phyloP scores from a whole-genome alignment of 2,329 filamentous ascomycete genomes.

The Aspergillus fijiensis region DNA sequence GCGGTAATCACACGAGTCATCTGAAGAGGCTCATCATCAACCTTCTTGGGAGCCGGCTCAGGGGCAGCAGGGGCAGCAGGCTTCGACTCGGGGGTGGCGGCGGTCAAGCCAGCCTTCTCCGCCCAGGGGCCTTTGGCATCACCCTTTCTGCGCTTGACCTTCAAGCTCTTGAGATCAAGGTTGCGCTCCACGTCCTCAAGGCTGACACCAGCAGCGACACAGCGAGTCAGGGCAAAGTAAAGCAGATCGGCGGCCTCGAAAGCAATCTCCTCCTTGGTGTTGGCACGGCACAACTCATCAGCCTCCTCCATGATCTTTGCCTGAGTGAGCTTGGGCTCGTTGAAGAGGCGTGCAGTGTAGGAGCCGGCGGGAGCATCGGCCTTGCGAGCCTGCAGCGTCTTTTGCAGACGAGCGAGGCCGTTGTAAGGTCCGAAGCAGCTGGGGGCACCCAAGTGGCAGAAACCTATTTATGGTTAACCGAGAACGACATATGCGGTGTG shows the following conservation, averaged over 20 bases:
- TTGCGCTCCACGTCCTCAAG: constrained; percentile 88
- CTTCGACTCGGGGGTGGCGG: constrained; percentile 44
- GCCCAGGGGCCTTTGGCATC: constrained; percentile 94
- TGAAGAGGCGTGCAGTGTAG: constrained; percentile 91
- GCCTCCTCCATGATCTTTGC: constrained; percentile 99
- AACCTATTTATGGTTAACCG: constrained; percentile 51
- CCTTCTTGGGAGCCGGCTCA: constrained; percentile 13
- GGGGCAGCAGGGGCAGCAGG: constrained; percentile 51
- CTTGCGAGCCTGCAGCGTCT: constrained; percentile 81
- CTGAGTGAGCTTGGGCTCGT: constrained; percentile 80
- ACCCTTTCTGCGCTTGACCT: constrained; percentile 88
- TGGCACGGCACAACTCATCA: constrained; percentile 87
- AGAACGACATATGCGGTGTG: not conserved
- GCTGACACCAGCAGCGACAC: constrained; percentile 77
- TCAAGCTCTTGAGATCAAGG: constrained; percentile 89
- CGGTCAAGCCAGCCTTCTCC: constrained; percentile 72
- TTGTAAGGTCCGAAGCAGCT: constrained; percentile 86
- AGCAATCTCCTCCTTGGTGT: constrained; percentile 76
- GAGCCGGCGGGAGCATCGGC: constrained; percentile 80
- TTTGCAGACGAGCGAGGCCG: constrained; percentile 80
- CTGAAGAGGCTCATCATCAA: constrained; percentile 59
- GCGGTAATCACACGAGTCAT: constrained; percentile 79
- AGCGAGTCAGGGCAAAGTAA: constrained; percentile 93
- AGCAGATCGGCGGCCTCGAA: constrained; percentile 94
- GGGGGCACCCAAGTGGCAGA: constrained; percentile 90